Conservation (phyloP, 1,139 yeast genomes). For the Pichia sp. region DNA sequence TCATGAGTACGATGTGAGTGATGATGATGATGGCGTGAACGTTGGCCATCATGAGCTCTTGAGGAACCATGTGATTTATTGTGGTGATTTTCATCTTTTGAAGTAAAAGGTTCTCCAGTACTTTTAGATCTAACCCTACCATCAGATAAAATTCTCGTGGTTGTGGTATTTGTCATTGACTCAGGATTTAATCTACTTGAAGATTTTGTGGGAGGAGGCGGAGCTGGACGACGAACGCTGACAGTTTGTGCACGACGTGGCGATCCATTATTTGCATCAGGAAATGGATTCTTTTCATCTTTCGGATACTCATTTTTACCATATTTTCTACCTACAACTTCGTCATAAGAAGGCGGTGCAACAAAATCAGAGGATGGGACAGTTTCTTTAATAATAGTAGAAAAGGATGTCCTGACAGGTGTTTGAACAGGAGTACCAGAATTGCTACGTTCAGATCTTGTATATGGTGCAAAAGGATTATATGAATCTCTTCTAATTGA, state of each 20-base stretch:
- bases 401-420: constrained; percentile 6
- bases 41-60: constrained; percentile 1
- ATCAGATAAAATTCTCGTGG: constrained; percentile 26
- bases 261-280: constrained; percentile 11
- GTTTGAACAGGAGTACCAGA: constrained; percentile 6
- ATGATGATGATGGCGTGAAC: constrained; percentile 5
- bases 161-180: constrained; percentile 20
- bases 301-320: constrained; percentile 42
- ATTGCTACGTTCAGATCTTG: constrained; percentile 11
- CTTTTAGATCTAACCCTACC: constrained; percentile 29
- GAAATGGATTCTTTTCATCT: constrained; percentile 39
- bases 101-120: constrained; percentile 21
- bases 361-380: constrained; percentile 11
- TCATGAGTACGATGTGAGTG: constrained; percentile 7
- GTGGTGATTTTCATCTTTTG: not conserved
- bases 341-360: constrained; percentile 65
- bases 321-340: constrained; percentile 50
- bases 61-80: constrained; percentile 2
- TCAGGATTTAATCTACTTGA: constrained; percentile 17
- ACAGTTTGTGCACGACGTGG: constrained; percentile 16
- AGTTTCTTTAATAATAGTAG: constrained; percentile 1
- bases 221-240: constrained; percentile 14
- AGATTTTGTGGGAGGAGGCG: constrained; percentile 6
- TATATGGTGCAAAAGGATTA: constrained; percentile 14
- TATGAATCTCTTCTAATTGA: constrained; percentile 11